These are phyloP conservation scores for Xylaria sp. DNA, from an alignment of 2,329 filamentous ascomycete genomes.

Conservation along the genomic window DNA sequence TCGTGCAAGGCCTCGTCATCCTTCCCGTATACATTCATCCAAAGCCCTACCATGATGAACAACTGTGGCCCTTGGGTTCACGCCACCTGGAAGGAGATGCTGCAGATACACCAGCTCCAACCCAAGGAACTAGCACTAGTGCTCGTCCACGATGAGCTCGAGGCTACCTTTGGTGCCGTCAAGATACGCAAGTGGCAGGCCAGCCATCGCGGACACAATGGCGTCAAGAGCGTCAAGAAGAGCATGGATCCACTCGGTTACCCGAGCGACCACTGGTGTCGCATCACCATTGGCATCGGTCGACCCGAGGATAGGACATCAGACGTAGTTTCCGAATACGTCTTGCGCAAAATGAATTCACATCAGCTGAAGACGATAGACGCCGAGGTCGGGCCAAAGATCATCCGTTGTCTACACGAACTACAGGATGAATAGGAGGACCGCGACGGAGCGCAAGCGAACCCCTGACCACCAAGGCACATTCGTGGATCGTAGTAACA, in stretches of 20 bases:
- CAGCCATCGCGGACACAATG: conserved; percentile 78
- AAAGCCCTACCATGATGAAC: conserved; percentile 87
- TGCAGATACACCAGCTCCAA: conserved; percentile 51
- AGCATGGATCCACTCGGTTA: conserved; percentile 57
- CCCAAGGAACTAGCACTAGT: conserved; percentile 65
- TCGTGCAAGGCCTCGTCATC: conserved; percentile 60
- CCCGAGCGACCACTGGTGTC: conserved; percentile 57
- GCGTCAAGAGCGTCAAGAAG: conserved; percentile 73
- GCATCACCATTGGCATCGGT: conserved; percentile 89
- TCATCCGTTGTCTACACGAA: conserved; percentile 62
- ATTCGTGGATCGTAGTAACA: background rate
- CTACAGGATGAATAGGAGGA: conserved; percentile 54
- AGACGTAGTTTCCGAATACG: conserved; percentile 77
- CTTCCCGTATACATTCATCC: conserved; percentile 72
- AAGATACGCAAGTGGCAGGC: conserved; percentile 69
- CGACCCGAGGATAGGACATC: conserved; percentile 75
- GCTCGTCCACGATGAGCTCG: conserved; percentile 89
- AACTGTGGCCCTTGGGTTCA: conserved; percentile 77
- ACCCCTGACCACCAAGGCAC: background rate
- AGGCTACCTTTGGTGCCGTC: conserved; percentile 74
- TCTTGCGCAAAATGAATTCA: conserved; percentile 73
- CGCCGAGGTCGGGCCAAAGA: conserved; percentile 60
- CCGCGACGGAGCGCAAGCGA: background rate
- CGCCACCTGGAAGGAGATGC: conserved; percentile 69
- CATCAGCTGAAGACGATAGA: conserved; percentile 63